A percentile compares a stretch with the other conserved stretches of the same genome.
phyloP scores from a whole-genome alignment of 352 stramenopile species.

The Globisporangium heterothallicum region DNA sequence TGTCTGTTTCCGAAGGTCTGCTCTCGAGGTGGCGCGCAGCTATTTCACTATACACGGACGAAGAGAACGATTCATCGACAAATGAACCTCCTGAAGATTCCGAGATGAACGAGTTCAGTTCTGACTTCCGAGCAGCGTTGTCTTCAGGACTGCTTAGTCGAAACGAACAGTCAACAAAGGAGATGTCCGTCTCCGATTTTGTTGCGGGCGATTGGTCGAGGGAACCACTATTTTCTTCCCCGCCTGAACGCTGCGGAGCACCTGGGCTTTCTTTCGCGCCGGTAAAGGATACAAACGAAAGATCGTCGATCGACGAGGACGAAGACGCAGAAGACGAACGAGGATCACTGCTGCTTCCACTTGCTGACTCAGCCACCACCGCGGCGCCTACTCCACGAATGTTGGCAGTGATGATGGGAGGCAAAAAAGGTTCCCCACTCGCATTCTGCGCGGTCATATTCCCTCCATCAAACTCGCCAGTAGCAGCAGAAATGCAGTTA shows the following conservation, averaged over 20 bases:
- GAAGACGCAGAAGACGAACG: background rate
- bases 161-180: background rate
- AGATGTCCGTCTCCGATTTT: background rate
- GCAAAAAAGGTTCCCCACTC: background rate
- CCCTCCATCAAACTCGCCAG: background rate
- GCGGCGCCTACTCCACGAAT: background rate
- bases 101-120: constrained; percentile 5
- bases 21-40: constrained; percentile 3
- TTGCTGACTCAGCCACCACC: too few relatives aligned
- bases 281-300: background rate
- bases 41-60: constrained; percentile 15
- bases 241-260: background rate
- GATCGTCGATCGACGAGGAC: background rate
- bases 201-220: constrained; percentile 5
- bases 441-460: background rate
- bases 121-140: background rate
- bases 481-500: background rate
- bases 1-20: background rate
- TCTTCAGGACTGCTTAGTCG: background rate
- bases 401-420: background rate
- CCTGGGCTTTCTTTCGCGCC: background rate
- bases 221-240: background rate
- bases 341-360: background rate
- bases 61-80: constrained; percentile 25
- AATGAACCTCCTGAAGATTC: constrained; percentile 2